Conservation (phyloP, 2,329 filamentous ascomycete genomes). For the Colletotrichum cereale region DNA sequence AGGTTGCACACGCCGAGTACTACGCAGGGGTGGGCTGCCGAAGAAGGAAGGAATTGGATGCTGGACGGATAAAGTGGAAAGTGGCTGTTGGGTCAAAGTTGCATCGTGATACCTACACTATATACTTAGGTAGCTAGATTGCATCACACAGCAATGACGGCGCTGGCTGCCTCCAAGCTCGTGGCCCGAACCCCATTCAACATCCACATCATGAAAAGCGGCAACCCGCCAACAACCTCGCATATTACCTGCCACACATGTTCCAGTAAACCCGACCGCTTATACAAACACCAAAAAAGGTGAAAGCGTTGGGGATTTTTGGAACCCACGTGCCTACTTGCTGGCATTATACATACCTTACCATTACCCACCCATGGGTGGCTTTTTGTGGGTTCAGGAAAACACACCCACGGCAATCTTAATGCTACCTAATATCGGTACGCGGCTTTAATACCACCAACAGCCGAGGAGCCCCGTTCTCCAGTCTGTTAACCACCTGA, state of each 20-base stretch:
- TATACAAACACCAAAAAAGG: no score
- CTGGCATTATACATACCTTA: no score
- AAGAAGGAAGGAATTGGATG: slow-evolving; percentile 3
- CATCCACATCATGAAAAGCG: neutral
- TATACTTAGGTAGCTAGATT: no score
- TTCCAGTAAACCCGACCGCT: no score
- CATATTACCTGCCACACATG: no score
- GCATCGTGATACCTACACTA: neutral
- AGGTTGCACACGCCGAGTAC: neutral
- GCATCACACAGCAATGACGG: neutral
- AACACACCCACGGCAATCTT: neutral
- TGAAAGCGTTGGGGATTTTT: no score
- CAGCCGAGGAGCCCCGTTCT: neutral
- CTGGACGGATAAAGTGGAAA: slow-evolving; percentile 12
- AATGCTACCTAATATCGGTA: no score
- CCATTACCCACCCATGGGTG: no score
- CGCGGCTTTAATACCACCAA: neutral
- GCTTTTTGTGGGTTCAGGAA: neutral
- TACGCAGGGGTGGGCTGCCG: neutral
- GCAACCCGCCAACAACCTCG: neutral
- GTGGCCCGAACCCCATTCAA: neutral
- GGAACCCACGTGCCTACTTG: no score
- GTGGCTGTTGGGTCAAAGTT: neutral
- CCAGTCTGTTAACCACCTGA: neutral
- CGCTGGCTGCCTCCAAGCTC: neutral